Percentiles rank a stretch among this genome's conserved stretches.
Evolutionary conservation across 768 basidiomycete species (phyloP).

Genomic region (Daedaleopsis nitida): DNA sequence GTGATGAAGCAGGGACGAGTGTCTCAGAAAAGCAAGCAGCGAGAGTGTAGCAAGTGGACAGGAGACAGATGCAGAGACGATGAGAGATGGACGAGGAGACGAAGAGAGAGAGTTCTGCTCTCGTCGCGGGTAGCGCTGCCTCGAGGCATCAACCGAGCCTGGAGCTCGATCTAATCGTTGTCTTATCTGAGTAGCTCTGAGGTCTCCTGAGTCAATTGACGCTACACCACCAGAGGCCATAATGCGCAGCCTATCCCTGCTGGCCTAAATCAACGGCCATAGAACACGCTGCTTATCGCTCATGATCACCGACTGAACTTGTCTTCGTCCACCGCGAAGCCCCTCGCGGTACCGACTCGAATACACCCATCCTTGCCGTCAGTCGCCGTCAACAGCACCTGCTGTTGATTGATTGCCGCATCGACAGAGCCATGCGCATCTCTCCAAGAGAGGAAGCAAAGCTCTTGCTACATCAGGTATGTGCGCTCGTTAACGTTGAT

Average conservation of each 20-base stretch:
- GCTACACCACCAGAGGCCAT: not conserved
- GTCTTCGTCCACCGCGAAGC: not conserved
- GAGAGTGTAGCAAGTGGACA: conserved; percentile 10
- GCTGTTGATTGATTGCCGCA: not conserved
- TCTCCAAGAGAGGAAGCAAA: conserved; percentile 77
- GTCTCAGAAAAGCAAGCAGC: conserved; percentile 1
- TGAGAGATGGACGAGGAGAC: conserved; percentile 11
- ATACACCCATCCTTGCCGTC: not conserved
- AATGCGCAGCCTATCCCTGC: too few relatives aligned
- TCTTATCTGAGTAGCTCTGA: conserved; percentile 3
- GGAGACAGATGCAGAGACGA: conserved; percentile 1
- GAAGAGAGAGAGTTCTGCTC: conserved; percentile 13
- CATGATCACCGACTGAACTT: not conserved
- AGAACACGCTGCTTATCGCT: not conserved
- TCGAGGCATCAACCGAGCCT: conserved; percentile 20
- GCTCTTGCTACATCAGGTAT: conserved; percentile 68
- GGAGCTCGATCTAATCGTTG: not conserved
- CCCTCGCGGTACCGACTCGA: not conserved
- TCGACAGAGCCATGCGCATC: conserved; percentile 54
- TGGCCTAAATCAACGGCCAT: too few relatives aligned
- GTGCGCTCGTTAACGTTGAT: conserved; percentile 16
- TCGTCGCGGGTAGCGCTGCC: conserved; percentile 5
- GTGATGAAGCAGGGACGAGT: conserved; percentile 7
- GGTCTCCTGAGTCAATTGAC: not conserved
- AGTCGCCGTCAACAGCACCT: too few relatives aligned